Base-by-base conservation (phyloP, 2,329 filamentous ascomycete species). In the Aspergillus eucalypticola region DNA sequence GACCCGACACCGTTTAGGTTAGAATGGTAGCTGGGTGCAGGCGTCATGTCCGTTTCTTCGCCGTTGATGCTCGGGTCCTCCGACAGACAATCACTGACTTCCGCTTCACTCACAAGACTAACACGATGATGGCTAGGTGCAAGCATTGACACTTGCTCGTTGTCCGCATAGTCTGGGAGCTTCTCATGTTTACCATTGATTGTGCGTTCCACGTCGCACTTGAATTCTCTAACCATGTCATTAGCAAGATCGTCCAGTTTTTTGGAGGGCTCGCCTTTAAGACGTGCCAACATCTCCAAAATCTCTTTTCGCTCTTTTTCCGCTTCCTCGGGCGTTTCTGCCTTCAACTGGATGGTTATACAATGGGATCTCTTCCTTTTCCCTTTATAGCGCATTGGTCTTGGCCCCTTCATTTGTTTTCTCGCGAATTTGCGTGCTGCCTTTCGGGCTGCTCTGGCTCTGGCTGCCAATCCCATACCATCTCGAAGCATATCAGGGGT, bases 401-500 rank as follows among this genome's bases (percentile, higher is more conserved):
- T 23, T 23, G 41, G 41, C 2, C 17, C 8, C 41, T 21, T 19
- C 19, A 19, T 44, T 44, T 44, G 41, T 8, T 19, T 21, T 44
- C 21, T 44, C n/a, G 41, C 41, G 19, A 44, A 23, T 11, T 5
- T 44, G 41, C 46, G 42, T 25, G 48, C 64, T 60, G n/a, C 68
- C 67, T 13, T 56, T 15, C 41, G 23, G 19, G 41, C 41, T 5
- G 41, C 17, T 44, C 13, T 44, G 19, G 41, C 41, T 13, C 19
- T 23, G 19, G 19, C 41, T 13, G 10, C 21, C 10, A 44, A 44
- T 13, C 5, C 41, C 49, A 29, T 53, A 32, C 44, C 62, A 60
- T 1, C 11, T 13, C 11, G 32, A 67, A 10, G 13, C 64, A 44
- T 54, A 21, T 61, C 32, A 35, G 32, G 32, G 32, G 10, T 35